Evolutionary conservation across 306 rosid genomes (phyloP).

Genomic region (Cicer cuneatum): DNA sequence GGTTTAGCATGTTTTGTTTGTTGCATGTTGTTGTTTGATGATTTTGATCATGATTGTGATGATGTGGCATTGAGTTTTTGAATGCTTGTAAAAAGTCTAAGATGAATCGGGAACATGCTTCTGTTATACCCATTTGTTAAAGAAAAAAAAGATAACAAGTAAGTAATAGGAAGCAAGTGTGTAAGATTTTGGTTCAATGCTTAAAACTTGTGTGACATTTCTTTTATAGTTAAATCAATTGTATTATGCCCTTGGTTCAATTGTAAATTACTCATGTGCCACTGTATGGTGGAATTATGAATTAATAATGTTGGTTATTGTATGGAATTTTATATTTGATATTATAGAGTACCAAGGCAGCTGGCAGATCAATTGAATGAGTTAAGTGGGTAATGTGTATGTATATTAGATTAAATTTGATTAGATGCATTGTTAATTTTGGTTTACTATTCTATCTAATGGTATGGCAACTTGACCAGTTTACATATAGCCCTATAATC

Average conservation of each 20-base stretch:
- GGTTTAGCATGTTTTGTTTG: constrained; percentile 43
- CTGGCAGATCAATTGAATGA: constrained; percentile 55
- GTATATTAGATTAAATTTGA: neutral
- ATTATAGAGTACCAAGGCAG: constrained; percentile 52
- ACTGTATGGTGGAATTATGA: constrained; percentile 37
- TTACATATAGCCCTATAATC: neutral
- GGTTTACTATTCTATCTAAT: constrained; percentile 17
- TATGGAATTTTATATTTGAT: constrained; percentile 32
- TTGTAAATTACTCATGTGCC: constrained; percentile 50
- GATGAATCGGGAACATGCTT: constrained; percentile 62
- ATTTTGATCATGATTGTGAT: constrained; percentile 8
- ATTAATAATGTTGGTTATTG: constrained; percentile 43
- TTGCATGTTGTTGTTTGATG: constrained; percentile 4
- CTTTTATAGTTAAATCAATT: constrained; percentile 52
- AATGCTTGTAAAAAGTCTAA: constrained; percentile 66
- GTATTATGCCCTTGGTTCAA: constrained; percentile 38
- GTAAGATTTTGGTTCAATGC: constrained; percentile 22
- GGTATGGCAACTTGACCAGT: neutral
- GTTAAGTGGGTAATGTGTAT: constrained; percentile 22
- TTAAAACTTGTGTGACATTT: neutral
- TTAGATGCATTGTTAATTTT: constrained; percentile 11
- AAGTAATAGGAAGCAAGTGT: neutral
- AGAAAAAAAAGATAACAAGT: neutral
- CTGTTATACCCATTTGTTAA: constrained; percentile 62
- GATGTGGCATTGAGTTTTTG: constrained; percentile 42